phyloP scores from a whole-genome alignment of 169 alveolate species.

The Cardiosporidium cionae region DNA sequence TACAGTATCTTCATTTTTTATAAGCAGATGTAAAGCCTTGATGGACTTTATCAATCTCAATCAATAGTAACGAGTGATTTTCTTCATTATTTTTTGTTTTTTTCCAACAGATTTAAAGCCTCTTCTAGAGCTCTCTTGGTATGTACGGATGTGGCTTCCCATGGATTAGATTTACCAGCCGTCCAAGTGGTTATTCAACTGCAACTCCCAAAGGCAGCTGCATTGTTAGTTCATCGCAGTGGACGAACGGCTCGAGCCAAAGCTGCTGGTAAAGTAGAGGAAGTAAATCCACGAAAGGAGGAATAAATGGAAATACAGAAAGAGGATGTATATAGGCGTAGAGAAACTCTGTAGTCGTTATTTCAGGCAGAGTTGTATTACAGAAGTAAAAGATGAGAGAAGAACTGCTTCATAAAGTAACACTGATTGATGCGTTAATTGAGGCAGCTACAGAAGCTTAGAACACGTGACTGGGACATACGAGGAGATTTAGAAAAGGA shows the following conservation, averaged over 20 bases:
- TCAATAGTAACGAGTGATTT: no score
- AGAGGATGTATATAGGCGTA: neutral
- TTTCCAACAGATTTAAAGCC: conserved; percentile 41
- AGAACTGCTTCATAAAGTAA: no score
- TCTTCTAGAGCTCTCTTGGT: conserved; percentile 60
- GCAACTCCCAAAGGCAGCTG: conserved; percentile 78
- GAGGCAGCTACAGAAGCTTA: no score
- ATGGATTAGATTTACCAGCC: conserved; percentile 84
- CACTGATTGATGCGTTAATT: no score
- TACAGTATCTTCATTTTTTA: no score
- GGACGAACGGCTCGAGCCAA: conserved; percentile 88
- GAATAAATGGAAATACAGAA: neutral
- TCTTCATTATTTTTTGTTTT: no score
- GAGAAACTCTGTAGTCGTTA: neutral
- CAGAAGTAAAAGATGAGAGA: no score
- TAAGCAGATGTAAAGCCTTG: no score
- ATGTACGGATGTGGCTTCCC: conserved; percentile 83
- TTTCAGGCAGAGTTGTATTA: no score
- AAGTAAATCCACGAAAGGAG: neutral
- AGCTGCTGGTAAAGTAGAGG: conserved; percentile 49
- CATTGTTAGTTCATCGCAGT: conserved; percentile 80
- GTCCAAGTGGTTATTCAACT: conserved; percentile 82
- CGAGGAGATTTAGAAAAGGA: no score
- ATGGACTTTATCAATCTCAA: no score
- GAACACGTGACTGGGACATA: no score